These are phyloP conservation scores for Groenewaldozyma sp. DNA, from an alignment of 1,139 yeast species.

Conservation along the genomic window DNA sequence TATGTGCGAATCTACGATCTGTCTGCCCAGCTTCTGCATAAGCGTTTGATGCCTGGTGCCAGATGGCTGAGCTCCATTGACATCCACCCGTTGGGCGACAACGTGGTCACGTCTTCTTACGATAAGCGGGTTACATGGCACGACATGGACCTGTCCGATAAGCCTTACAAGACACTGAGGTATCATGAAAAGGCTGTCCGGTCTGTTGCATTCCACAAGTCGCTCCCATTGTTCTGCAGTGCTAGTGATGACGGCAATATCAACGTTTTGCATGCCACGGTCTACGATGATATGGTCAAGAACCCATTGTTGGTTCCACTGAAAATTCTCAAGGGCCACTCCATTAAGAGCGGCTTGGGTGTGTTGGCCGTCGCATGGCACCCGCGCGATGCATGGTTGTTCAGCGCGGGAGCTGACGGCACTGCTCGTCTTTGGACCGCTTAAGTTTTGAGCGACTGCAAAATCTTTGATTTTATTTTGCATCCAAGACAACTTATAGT, in stretches of 20 bases:
- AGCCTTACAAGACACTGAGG: conserved; percentile 92
- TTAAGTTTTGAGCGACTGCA: no score
- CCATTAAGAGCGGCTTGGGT: conserved; percentile 69
- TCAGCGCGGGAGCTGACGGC: conserved; percentile 97
- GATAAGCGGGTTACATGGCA: conserved; percentile 97
- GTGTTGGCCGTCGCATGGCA: conserved; percentile 92
- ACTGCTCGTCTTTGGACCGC: conserved; percentile 97
- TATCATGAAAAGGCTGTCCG: conserved; percentile 95
- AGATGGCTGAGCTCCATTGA: conserved; percentile 89
- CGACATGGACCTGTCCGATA: conserved; percentile 78
- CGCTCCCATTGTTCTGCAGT: conserved; percentile 84
- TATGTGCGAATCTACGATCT: conserved; percentile 85
- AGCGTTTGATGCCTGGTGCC: conserved; percentile 89
- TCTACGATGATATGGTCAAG: conserved; percentile 91
- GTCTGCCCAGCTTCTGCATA: conserved; percentile 71
- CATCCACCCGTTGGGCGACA: conserved; percentile 95
- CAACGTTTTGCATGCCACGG: conserved; percentile 94
- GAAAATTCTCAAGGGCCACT: conserved; percentile 91
- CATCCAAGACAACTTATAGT: no score
- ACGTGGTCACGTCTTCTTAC: conserved; percentile 81
- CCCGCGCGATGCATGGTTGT: conserved; percentile 97
- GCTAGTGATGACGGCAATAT: conserved; percentile 94
- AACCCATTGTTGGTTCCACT: conserved; percentile 94
- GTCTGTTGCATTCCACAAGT: conserved; percentile 77
- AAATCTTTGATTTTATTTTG: no score